phyloP scores from a whole-genome alignment of 2,329 filamentous ascomycete species.

The Ploettnerulaceae sp. region DNA sequence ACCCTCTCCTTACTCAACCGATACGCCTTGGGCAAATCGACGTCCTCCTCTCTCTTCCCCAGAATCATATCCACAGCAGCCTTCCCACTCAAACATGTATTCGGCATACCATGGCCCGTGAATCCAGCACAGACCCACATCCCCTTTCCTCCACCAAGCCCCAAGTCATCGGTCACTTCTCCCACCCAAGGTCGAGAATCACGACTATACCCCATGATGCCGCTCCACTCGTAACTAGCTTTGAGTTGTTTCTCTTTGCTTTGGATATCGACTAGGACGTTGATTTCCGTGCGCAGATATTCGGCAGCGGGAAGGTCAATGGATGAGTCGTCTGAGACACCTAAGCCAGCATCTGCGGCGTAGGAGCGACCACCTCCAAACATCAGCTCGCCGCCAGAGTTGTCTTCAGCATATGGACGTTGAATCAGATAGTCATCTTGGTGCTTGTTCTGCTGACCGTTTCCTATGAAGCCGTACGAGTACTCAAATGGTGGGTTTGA shows the following conservation, averaged over 20 bases:
- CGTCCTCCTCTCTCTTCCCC: constrained; percentile 36
- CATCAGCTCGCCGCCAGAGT: constrained; percentile 52
- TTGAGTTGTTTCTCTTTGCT: constrained; percentile 40
- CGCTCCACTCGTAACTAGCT: constrained; percentile 59
- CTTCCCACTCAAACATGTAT: constrained; percentile 61
- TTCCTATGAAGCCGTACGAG: constrained; percentile 55
- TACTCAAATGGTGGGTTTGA: constrained; percentile 20
- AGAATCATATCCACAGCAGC: constrained; percentile 58
- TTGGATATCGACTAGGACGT: constrained; percentile 27
- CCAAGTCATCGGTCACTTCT: constrained; percentile 48
- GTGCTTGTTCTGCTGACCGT: constrained; percentile 38
- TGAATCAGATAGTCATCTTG: constrained; percentile 72
- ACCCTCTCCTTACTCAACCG: constrained; percentile 23
- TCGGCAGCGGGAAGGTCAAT: constrained; percentile 45
- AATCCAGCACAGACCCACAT: constrained; percentile 63
- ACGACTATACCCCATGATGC: constrained; percentile 71
- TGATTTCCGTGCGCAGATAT: constrained; percentile 30
- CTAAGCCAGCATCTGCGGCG: constrained; percentile 49
- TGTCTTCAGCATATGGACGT: constrained; percentile 45
- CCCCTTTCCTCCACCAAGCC: constrained; percentile 50
- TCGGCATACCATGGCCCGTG: constrained; percentile 74
- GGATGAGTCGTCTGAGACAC: constrained; percentile 53
- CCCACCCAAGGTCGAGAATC: constrained; percentile 70
- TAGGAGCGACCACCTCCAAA: constrained; percentile 63
- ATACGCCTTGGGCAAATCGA: constrained; percentile 43